Conservation (phyloP, 345 rosid species). For the Arabidopsis thaliana region TAIR10.1 NC_003075.7:15947001-15947500, state of each 20-base stretch:
- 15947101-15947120: conserved; percentile 31
- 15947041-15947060: conserved; percentile 10
- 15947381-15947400: background rate
- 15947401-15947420: background rate
- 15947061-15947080: conserved; percentile 37
- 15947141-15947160: conserved; percentile 48
- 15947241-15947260: conserved; percentile 28
- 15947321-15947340: conserved; percentile 3
- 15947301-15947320: background rate
- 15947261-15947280: conserved; percentile 42
- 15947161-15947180: conserved; percentile 25
- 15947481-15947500: background rate
- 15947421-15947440: background rate
- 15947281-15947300: conserved; percentile 20
- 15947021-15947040: conserved; percentile 19
- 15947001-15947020: conserved; percentile 18
- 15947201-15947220: conserved; percentile 24
- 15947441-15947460: background rate
- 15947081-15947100: conserved; percentile 32
- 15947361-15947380: background rate
- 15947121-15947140: conserved; percentile 24
- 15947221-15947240: conserved; percentile 18
- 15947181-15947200: background rate
- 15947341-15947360: background rate
- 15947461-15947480: background rate